phyloP scores from a whole-genome alignment of 306 rosid species.

The Lathyrus sativus region DNA sequence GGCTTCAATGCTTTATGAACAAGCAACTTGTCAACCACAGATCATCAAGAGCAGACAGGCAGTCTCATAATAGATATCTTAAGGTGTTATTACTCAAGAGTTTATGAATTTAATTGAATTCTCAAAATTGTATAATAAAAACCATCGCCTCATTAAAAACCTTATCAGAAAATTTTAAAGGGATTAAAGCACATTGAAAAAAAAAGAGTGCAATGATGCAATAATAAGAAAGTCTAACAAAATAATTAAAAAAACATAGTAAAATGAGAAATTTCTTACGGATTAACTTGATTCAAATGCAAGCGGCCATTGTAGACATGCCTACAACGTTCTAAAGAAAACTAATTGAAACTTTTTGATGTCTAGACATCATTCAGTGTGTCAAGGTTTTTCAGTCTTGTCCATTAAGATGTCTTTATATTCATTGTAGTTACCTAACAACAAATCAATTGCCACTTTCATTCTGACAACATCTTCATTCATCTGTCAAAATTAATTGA shows the following conservation, averaged over 20 bases:
- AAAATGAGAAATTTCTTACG: too few relatives aligned
- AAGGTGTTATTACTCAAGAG: too few relatives aligned
- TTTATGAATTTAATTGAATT: too few relatives aligned
- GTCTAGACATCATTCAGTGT: neutral
- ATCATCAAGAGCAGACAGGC: constrained; percentile 21
- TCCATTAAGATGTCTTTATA: neutral
- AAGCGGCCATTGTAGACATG: too few relatives aligned
- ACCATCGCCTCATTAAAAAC: neutral
- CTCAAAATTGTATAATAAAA: too few relatives aligned
- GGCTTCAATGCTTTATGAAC: constrained; percentile 14
- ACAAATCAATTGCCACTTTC: neutral
- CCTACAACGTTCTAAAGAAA: neutral
- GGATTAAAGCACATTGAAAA: too few relatives aligned
- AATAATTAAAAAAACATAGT: neutral
- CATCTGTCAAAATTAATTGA: neutral
- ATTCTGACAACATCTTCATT: neutral
- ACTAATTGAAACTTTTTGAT: neutral
- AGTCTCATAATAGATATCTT: neutral
- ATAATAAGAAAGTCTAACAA: neutral
- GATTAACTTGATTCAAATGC: too few relatives aligned
- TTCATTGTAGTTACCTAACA: neutral
- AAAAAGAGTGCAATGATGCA: neutral
- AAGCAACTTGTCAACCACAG: constrained; percentile 16
- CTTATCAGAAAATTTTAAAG: neutral
- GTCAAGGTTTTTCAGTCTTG: neutral